These are phyloP conservation scores for Neurospora africana DNA, from an alignment of 495 filamentous ascomycete species.

Conservation along the genomic window DNA sequence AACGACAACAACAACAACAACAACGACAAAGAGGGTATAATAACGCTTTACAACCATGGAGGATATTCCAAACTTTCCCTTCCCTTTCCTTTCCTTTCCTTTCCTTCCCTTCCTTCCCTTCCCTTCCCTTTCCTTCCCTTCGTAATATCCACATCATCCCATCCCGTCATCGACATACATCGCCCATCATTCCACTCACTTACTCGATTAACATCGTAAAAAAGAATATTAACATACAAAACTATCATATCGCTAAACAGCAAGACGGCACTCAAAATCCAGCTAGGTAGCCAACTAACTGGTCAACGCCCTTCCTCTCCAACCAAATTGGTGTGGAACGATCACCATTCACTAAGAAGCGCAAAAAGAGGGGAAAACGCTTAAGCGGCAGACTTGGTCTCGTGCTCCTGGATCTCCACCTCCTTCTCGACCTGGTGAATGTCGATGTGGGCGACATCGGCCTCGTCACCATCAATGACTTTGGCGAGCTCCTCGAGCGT, in stretches of 20 bases:
- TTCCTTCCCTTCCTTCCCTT: not conserved
- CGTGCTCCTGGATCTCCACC: constrained; percentile 14
- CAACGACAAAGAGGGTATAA: not conserved
- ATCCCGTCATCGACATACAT: not conserved
- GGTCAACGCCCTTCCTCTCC: too few relatives aligned
- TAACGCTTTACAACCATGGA: not conserved
- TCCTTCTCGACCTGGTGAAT: constrained; percentile 32
- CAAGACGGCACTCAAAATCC: not conserved
- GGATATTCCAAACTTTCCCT: not conserved
- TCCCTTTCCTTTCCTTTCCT: not conserved
- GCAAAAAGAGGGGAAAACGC: not conserved
- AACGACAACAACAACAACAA: not conserved
- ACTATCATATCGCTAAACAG: not conserved
- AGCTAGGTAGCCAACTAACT: not conserved
- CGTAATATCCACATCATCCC: too few relatives aligned
- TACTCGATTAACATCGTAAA: not conserved
- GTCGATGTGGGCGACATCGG: constrained; percentile 34
- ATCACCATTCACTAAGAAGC: too few relatives aligned
- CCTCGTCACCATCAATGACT: constrained; percentile 49
- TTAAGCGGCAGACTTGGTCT: constrained; percentile 15
- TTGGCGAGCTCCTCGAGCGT: constrained; percentile 56
- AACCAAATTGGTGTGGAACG: too few relatives aligned
- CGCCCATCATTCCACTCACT: not conserved
- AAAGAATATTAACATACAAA: not conserved
- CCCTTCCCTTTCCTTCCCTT: not conserved